These are phyloP conservation scores for Skeletonema marinoi DNA, from an alignment of 108 stramenopile species.

Conservation along the genomic window DNA sequence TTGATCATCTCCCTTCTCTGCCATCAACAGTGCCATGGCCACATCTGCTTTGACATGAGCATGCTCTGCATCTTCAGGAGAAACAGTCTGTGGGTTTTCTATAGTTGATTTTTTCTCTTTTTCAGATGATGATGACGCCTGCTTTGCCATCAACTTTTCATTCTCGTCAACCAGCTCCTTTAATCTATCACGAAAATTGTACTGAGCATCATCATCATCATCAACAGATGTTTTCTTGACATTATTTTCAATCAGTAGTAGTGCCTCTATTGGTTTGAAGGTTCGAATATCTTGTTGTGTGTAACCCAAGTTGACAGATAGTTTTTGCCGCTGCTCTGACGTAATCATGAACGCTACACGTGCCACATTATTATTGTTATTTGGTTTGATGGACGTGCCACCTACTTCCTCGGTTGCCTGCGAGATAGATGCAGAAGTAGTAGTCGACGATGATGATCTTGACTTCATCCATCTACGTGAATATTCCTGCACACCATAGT, in stretches of 20 bases:
- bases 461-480: constrained; percentile 16
- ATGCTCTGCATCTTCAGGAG: constrained; percentile 8
- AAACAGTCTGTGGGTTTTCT: background rate
- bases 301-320: constrained; percentile 33
- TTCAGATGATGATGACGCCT: background rate
- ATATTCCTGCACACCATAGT: constrained; percentile 33
- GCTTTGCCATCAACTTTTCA: constrained; percentile 15
- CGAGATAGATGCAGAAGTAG: background rate
- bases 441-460: background rate
- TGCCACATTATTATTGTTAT: constrained; percentile 5
- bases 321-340: constrained; percentile 29
- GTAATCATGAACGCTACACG: constrained; percentile 46
- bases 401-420: background rate
- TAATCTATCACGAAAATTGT: constrained; percentile 25
- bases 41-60: constrained; percentile 32
- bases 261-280: constrained; percentile 45
- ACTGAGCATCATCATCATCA: constrained; percentile 1
- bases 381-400: background rate
- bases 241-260: constrained; percentile 32
- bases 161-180: constrained; percentile 31
- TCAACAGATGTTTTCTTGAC: constrained; percentile 9
- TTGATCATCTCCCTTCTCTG: constrained; percentile 1
- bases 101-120: background rate
- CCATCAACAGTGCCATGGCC: constrained; percentile 22
- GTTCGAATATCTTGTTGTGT: constrained; percentile 33